These are phyloP conservation scores for Saccharomycopsis sp. DNA, from an alignment of 805 yeast species.

Conservation along the genomic window DNA sequence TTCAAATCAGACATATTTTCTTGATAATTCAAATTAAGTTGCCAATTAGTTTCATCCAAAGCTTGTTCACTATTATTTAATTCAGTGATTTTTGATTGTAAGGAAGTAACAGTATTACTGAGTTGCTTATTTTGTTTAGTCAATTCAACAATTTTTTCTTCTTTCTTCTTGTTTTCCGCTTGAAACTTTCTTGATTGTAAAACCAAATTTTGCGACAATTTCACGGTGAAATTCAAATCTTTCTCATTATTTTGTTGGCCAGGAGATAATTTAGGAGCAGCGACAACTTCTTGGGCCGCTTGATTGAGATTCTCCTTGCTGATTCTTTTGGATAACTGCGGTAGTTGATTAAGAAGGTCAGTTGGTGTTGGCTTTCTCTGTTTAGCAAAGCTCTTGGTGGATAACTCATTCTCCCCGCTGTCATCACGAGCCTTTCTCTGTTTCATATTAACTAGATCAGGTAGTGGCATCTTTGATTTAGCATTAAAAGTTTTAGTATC, in stretches of 20 bases:
- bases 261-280: conserved; percentile 17
- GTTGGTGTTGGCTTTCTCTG: conserved; percentile 12
- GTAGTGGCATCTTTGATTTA: conserved; percentile 17
- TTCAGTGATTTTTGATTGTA: conserved; percentile 23
- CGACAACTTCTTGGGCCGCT: neutral
- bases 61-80: conserved; percentile 35
- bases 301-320: conserved; percentile 16
- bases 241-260: conserved; percentile 37
- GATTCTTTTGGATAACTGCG: conserved; percentile 15
- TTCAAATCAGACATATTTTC: conserved; percentile 29
- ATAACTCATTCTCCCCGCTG: conserved; percentile 2
- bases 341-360: conserved; percentile 15
- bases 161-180: conserved; percentile 48
- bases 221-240: conserved; percentile 67
- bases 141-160: conserved; percentile 16
- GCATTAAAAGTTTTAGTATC: no score
- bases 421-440: conserved; percentile 10
- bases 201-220: conserved; percentile 63
- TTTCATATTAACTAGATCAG: conserved; percentile 11
- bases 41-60: conserved; percentile 58
- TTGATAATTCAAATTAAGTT: conserved; percentile 48
- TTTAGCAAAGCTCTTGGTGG: neutral
- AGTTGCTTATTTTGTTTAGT: conserved; percentile 12
- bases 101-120: conserved; percentile 10
- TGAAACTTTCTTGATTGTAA: conserved; percentile 64